Base-by-base conservation (phyloP, 1,284 basidiomycete genomes). In the Ganoderma boninense region DNA sequence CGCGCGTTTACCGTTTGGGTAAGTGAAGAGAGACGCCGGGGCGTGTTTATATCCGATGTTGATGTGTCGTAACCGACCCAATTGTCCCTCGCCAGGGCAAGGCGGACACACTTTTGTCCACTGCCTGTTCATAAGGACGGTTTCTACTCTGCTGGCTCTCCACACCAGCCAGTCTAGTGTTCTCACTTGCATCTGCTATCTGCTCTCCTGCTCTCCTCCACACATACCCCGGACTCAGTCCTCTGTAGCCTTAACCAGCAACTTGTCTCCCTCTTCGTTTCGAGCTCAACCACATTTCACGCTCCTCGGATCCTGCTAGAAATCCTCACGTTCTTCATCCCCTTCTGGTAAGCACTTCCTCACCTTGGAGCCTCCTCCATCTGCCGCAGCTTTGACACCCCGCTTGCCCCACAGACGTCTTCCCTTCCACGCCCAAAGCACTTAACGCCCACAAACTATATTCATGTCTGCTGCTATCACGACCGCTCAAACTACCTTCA, bases 121-220 rank as follows among this genome's bases (percentile, higher is more conserved):
- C 67, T 69, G 65, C 63, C 60, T 66, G 69, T 64, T 70, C 75
- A 69, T 74, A 75, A 76, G 71, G 69, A 74, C 67, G 44, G 46
- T 61, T 67, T 26, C 52, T 65, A 60, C 66, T 20, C 62, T 57
- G 32, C 67, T 35, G 63, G 69, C 70, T 57, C 65, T 54, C 72
- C 76, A 62, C 76, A 74, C 73, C 73, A 77, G 76, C 76, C 74
- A 76, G 74, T 73, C 75, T 77, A 68, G 75, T 75, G 75, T 67
- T 70, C 75, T 61, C 54, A 6, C 32, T 57, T 57, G 54, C 14
- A 20, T 57, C 54, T 57, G 69, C 64, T 68, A 65, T 61, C 62
- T 35, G 35, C 63, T 54, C 63, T 54, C 18, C 59, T 26, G 44
- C 68, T 62, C 57, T 54, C 62, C 60, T 60, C 56, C 62, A 62